Base-by-base conservation (phyloP, 169 alveolate species). In the Eimeria necatrix region DNA sequence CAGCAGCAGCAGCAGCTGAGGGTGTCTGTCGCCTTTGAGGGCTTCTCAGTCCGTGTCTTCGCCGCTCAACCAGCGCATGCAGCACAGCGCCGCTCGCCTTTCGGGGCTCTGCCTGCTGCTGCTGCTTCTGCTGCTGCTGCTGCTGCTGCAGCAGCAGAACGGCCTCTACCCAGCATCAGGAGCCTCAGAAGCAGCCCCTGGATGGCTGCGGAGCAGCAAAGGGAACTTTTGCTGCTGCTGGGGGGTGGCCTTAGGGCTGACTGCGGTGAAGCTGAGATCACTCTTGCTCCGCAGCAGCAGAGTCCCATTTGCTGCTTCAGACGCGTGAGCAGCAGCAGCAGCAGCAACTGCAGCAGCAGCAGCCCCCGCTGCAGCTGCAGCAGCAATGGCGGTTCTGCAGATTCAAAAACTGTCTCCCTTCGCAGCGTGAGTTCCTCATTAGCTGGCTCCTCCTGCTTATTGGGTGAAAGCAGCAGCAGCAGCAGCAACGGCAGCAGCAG, bases 261-360 rank as follows among this genome's bases (percentile, higher is more conserved):
- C 60, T 52, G 53, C 24, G 74, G 90, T 20, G 53, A 4, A 41
- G 22, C 74, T 20, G 26, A 81, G 41, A 4, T 81, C 46, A 46
- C 12, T 41, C 41, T 81, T 7, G n/a, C 90, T 24, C 73, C 90
- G 4, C 74, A 51, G 68, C 18, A 4, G 24, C 73, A 41, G 49
- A 70, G 22, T 14, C 22, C 74, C 56, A 41, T 0, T 22, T 20
- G 51, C 90, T 81, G 90, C 90, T 2, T 70, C 24, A 8, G 41
- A 46, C 14, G 51, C 71, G 5, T 49, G 0, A 12, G 89, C 64
- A 16, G 70, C 89, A 7, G 51, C 89, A 48, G 41, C 56, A 68
- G 22, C 52, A 53, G 56, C 90, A 81, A 73, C 90, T 51, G 53
- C 74, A 41, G 90, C 74, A 41, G 56, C 73, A 41, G 90, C 74